Percentiles rank a stretch among this genome's conserved stretches.
These are phyloP conservation scores for Narthecium ossifragum DNA, from an alignment of 106 monocot genomes.

Conservation along the genomic window DNA sequence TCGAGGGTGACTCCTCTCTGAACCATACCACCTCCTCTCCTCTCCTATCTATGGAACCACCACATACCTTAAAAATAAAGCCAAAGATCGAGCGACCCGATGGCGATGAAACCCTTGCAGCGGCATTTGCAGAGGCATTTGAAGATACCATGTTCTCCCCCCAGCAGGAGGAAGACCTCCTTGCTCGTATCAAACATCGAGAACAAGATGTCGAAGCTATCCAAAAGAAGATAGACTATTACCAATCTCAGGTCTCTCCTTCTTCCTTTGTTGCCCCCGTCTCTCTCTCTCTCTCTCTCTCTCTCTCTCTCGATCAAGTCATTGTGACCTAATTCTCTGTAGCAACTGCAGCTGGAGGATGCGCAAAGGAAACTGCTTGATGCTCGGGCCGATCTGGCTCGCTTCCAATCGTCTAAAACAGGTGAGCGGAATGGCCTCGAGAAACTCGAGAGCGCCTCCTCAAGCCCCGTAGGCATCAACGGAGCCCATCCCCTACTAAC, in stretches of 20 bases:
- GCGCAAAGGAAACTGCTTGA: constrained; percentile 47
- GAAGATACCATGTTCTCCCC: too few species aligned
- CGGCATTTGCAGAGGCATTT: too few species aligned
- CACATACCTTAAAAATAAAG: not conserved
- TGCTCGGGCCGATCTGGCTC: constrained; percentile 38
- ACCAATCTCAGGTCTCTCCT: constrained; percentile 3
- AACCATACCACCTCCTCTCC: too few species aligned
- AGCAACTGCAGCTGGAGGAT: constrained; percentile 43
- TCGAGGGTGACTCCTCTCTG: too few species aligned
- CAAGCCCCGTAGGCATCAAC: not conserved
- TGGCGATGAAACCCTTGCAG: not conserved
- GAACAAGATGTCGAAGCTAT: not conserved
- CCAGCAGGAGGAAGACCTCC: not conserved
- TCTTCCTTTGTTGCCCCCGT: too few species aligned
- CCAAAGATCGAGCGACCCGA: not conserved
- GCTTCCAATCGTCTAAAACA: constrained; percentile 11
- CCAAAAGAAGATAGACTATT: not conserved
- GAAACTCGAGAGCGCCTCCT: not conserved
- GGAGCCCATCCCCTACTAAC: not conserved
- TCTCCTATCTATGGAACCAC: too few species aligned
- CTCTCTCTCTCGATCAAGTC: too few species aligned
- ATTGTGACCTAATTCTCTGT: too few species aligned
- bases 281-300: too few species aligned
- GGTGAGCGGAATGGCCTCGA: too few species aligned
- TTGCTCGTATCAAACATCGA: not conserved